These are phyloP conservation scores for Phytophthora meadii DNA, from an alignment of 352 stramenopile species.

Conservation along the genomic window DNA sequence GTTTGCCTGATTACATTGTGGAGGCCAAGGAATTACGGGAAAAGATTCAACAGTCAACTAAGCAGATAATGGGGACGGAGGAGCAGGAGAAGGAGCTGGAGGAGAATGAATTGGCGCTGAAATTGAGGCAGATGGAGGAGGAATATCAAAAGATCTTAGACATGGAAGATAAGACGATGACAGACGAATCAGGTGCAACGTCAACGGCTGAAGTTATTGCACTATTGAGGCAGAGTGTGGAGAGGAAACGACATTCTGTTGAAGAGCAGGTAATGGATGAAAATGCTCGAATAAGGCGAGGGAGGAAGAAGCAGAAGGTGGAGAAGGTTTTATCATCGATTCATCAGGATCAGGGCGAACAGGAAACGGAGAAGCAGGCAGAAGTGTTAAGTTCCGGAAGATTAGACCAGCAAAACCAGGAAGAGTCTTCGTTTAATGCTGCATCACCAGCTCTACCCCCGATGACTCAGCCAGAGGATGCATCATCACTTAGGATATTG, in stretches of 20 bases:
- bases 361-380: neutral
- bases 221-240: neutral
- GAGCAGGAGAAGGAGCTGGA: neutral
- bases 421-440: neutral
- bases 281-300: neutral
- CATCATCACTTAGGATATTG: conserved; percentile 44
- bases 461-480: conserved; percentile 6
- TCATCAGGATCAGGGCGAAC: conserved; percentile 1
- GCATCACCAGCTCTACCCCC: conserved; percentile 3
- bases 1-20: conserved; percentile 1
- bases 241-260: conserved; percentile 2
- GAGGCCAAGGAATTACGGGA: conserved; percentile 3
- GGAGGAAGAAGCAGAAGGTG: neutral
- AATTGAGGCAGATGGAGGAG: conserved; percentile 5
- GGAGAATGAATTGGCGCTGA: neutral
- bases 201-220: neutral
- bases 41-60: neutral
- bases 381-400: neutral
- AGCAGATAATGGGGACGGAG: neutral
- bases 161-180: neutral
- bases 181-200: neutral
- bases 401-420: neutral
- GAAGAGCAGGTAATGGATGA: neutral
- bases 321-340: neutral
- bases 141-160: conserved; percentile 1